Evolutionary conservation across 2,329 filamentous ascomycete genomes (phyloP).

Genomic region (Neoascochyta sp.): DNA sequence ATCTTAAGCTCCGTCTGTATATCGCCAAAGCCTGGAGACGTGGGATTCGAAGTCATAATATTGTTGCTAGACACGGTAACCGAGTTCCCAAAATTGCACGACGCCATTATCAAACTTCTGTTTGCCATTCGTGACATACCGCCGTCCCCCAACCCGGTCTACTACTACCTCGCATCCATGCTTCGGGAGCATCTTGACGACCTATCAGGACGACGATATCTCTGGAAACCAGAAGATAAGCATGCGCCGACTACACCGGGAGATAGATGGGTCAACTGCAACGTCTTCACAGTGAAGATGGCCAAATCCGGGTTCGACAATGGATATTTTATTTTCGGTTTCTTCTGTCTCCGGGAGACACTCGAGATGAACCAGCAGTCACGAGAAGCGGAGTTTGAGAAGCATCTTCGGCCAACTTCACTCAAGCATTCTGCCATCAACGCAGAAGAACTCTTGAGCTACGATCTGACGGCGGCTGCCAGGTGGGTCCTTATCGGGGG

Average conservation of each 20-base stretch:
- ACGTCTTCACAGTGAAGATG: slow-evolving; percentile 1
- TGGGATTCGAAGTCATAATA: slow-evolving; percentile 1
- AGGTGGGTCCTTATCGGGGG: slow-evolving; percentile 1
- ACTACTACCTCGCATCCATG: slow-evolving; percentile 1
- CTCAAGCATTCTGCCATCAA: not conserved
- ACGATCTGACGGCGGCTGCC: slow-evolving; percentile 1
- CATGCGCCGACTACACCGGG: slow-evolving; percentile 1
- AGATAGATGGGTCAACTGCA: slow-evolving; percentile 1
- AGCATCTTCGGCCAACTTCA: slow-evolving; percentile 1
- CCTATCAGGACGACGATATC: not conserved
- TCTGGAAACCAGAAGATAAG: slow-evolving; percentile 1
- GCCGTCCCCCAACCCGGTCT: not conserved
- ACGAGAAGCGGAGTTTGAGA: slow-evolving; percentile 1
- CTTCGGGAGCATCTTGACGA: not conserved
- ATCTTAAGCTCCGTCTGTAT: slow-evolving; percentile 1
- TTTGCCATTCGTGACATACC: slow-evolving; percentile 1
- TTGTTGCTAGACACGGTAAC: slow-evolving; percentile 1
- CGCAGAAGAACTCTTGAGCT: not conserved
- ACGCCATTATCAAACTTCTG: slow-evolving; percentile 1
- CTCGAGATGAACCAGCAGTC: slow-evolving; percentile 1
- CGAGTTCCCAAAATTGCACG: slow-evolving; percentile 1
- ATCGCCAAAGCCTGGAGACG: not conserved
- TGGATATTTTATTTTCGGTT: slow-evolving; percentile 1
- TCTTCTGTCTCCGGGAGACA: slow-evolving; percentile 1
- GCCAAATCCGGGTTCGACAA: slow-evolving; percentile 1